phyloP scores from a whole-genome alignment of 768 basidiomycete species.

The Lactarius hatsudake region DNA sequence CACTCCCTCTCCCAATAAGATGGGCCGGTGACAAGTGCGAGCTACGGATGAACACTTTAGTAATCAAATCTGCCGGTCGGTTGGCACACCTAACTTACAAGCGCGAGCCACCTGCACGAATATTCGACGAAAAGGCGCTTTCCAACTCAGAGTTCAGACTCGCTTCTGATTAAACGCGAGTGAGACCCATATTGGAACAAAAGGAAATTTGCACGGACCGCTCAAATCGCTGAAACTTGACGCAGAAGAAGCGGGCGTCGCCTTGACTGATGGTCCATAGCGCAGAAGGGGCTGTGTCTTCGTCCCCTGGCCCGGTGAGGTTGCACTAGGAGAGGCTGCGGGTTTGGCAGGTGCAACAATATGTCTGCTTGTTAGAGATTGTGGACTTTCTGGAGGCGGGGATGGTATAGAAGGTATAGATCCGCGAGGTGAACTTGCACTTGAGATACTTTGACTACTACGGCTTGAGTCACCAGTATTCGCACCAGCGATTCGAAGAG shows the following conservation, averaged over 20 bases:
- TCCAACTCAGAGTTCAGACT: conserved; percentile 77
- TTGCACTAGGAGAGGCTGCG: conserved; percentile 7
- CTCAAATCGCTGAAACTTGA: conserved; percentile 87
- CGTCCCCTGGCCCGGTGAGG: conserved; percentile 9
- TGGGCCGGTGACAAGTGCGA: conserved; percentile 29
- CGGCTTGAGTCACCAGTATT: conserved; percentile 36
- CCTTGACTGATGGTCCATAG: conserved; percentile 44
- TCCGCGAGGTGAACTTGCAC: conserved; percentile 67
- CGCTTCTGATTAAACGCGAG: conserved; percentile 44
- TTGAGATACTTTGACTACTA: conserved; percentile 73
- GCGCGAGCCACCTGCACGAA: conserved; percentile 61
- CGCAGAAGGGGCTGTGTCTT: conserved; percentile 31
- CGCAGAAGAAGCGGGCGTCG: conserved; percentile 55
- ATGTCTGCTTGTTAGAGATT: conserved; percentile 34
- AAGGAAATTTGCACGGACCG: conserved; percentile 45
- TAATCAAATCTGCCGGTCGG: neutral
- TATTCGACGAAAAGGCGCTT: conserved; percentile 76
- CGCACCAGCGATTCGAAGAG: conserved; percentile 38
- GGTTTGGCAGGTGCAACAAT: conserved; percentile 17
- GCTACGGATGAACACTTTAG: conserved; percentile 19
- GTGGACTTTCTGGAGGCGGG: conserved; percentile 52
- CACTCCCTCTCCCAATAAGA: conserved; percentile 23
- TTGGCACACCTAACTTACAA: conserved; percentile 49
- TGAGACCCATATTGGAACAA: neutral
- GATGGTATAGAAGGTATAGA: conserved; percentile 84